A percentile compares a stretch with the other conserved stretches of the same genome.
These are phyloP conservation scores for Begonia loranthoides DNA, from an alignment of 306 rosid genomes.

Conservation along the genomic window DNA sequence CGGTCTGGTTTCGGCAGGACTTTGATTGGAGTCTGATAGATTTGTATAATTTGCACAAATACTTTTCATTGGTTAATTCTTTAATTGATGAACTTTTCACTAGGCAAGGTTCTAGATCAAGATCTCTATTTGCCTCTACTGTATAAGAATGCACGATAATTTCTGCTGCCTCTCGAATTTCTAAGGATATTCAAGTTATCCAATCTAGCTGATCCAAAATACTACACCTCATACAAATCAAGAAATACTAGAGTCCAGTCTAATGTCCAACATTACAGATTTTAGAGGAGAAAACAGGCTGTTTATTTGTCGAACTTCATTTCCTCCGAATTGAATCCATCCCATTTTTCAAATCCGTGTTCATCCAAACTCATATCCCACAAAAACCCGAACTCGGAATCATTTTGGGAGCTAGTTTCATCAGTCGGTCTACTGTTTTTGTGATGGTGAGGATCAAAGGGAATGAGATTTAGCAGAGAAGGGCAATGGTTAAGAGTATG, in stretches of 20 bases:
- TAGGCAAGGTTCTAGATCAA: too few species aligned
- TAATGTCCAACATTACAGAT: not conserved
- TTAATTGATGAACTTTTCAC: not conserved
- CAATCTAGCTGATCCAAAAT: too few species aligned
- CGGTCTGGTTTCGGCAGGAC: slow-evolving; percentile 89
- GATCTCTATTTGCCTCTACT: not conserved
- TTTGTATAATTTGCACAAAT: not conserved
- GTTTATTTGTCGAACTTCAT: slow-evolving; percentile 56
- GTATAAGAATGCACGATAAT: too few species aligned
- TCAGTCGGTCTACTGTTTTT: slow-evolving; percentile 15
- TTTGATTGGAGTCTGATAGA: slow-evolving; percentile 19
- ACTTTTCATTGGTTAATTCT: not conserved
- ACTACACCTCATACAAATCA: not conserved
- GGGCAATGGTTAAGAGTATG: slow-evolving; percentile 14
- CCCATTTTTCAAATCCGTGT: slow-evolving; percentile 33
- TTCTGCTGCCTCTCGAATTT: too few species aligned
- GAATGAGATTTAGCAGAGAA: slow-evolving; percentile 48
- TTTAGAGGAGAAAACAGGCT: slow-evolving; percentile 44
- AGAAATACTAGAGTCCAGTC: not conserved
- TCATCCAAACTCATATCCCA: slow-evolving; percentile 79
- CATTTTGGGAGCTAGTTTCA: slow-evolving; percentile 31
- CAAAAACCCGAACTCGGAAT: slow-evolving; percentile 48
- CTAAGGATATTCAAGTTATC: too few species aligned
- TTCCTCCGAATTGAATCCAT: slow-evolving; percentile 32
- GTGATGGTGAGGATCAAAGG: slow-evolving; percentile 22